Evolutionary conservation across 2,329 filamentous ascomycete species (phyloP), one percentile per base, ranked within the genome.

Genomic region (Xylariaceae sp.): DNA sequence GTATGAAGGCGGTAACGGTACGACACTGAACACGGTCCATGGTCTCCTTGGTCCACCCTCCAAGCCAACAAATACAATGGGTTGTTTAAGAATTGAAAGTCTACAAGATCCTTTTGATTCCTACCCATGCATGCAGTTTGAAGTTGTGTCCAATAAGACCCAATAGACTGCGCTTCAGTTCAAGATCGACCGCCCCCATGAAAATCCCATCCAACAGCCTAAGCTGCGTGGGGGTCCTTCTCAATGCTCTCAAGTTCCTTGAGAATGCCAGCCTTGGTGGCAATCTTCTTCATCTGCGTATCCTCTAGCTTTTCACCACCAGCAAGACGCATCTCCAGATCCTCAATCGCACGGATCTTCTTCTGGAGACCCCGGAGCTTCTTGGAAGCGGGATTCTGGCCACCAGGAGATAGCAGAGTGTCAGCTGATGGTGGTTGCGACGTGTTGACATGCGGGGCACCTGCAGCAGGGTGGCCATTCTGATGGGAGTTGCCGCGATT

Each of bases 241-340:
- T 75, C 78, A 56, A 92, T 73, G 6, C 74, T 77, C 51, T 88
- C 83, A 61, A 99, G 78, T 77, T 99, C 94, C 76, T 88, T 90
- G 63, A 92, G 81, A 60, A 99, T 93, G 13, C 83, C 77, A 53
- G 86, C 80, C 78, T 97, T 96, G 18, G 92, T 97, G 58, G 85
- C 84, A 69, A 99, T 99, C 83, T 99, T 99, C 82, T 96, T 95
- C 76, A 99, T 86, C 78, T 99, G 94, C 37, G 94, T 99, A 71
- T 97, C 93, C 78, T 99, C 94, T 62, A 99, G 79, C 81, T 97
- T 97, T 81, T 99, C 94, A 4, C 93, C 93, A 39, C 88, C 88
- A 2, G 93, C 94, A 66, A 92, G 86, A 58, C 94, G 86, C 92
- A 97, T 97, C 80, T 97, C 96, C 62, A 99, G 79, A 73, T 99